These are phyloP conservation scores for Mortierella sp. DNA, from an alignment of 371 early-diverging fungal genomes.

Conservation along the genomic window DNA sequence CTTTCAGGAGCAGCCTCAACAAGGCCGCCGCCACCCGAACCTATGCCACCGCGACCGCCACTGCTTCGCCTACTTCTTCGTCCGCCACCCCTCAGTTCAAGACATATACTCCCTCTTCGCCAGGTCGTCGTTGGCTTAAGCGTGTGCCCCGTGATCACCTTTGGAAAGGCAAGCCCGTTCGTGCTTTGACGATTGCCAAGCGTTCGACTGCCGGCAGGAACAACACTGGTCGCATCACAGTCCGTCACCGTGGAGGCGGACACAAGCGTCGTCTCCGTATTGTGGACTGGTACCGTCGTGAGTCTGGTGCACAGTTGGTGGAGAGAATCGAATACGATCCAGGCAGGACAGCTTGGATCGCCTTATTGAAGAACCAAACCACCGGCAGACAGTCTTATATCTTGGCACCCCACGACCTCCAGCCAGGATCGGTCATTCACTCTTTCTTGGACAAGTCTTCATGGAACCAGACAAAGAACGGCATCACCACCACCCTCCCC, in stretches of 20 bases:
- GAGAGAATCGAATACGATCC: conserved; percentile 96
- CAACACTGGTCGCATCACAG: conserved; percentile 92
- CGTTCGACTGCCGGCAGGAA: conserved; percentile 90
- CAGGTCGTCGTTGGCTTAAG: conserved; percentile 90
- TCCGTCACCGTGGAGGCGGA: conserved; percentile 96
- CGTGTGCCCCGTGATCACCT: conserved; percentile 93
- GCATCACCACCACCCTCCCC: conserved; percentile 76
- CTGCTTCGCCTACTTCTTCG: conserved; percentile 17
- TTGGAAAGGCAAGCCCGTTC: conserved; percentile 91
- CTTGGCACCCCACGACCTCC: conserved; percentile 83
- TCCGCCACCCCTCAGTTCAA: conserved; percentile 75
- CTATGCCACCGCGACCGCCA: conserved; percentile 43
- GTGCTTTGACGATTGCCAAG: conserved; percentile 86
- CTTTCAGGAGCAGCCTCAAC: conserved; percentile 29
- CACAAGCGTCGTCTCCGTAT: conserved; percentile 91
- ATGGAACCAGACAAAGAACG: conserved; percentile 70
- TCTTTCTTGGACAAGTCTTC: conserved; percentile 73
- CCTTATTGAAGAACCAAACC: conserved; percentile 83
- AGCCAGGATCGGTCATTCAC: conserved; percentile 80
- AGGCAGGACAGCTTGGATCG: conserved; percentile 93
- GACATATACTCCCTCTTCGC: conserved; percentile 92
- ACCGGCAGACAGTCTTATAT: conserved; percentile 89
- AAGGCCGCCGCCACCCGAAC: conserved; percentile 21
- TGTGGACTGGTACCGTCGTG: conserved; percentile 88
- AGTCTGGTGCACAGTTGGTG: conserved; percentile 85